Evolutionary conservation across 2,329 filamentous ascomycete genomes (phyloP).

Genomic region (Alternaria gansuensis): DNA sequence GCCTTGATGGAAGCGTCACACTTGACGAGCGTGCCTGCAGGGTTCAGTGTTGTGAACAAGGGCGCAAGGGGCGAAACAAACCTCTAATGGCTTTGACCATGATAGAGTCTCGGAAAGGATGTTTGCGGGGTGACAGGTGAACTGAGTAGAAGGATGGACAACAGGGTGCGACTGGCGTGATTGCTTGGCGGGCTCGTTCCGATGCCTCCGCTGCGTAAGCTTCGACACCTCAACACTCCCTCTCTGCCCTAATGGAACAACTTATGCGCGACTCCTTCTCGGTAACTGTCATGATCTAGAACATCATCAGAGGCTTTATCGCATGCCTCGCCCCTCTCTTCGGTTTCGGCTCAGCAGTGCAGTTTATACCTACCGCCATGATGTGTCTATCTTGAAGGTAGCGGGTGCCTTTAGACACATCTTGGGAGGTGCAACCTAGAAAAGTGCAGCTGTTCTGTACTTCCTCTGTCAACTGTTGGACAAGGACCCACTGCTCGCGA

Average conservation of each 20-base stretch:
- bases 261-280: background rate
- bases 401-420: background rate
- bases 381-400: background rate
- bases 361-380: background rate
- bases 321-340: background rate
- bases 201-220: constrained; percentile 5
- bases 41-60: constrained; percentile 7
- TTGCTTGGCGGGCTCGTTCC: constrained; percentile 30
- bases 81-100: constrained; percentile 69
- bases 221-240: background rate
- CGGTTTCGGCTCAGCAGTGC: background rate
- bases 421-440: background rate
- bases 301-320: background rate
- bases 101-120: constrained; percentile 26
- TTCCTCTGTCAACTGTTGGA: background rate
- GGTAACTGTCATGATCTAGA: background rate
- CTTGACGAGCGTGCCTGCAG: constrained; percentile 74
- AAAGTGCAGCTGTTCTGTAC: background rate
- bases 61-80: constrained; percentile 33
- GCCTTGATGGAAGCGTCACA: constrained; percentile 89
- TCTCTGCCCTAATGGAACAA: background rate
- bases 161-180: constrained; percentile 38
- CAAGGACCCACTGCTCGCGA: background rate
- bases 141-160: constrained; percentile 27
- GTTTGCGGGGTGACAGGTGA: constrained; percentile 16